Conservation (phyloP, 768 basidiomycete genomes). For the Macrolepiota fuliginosa region DNA sequence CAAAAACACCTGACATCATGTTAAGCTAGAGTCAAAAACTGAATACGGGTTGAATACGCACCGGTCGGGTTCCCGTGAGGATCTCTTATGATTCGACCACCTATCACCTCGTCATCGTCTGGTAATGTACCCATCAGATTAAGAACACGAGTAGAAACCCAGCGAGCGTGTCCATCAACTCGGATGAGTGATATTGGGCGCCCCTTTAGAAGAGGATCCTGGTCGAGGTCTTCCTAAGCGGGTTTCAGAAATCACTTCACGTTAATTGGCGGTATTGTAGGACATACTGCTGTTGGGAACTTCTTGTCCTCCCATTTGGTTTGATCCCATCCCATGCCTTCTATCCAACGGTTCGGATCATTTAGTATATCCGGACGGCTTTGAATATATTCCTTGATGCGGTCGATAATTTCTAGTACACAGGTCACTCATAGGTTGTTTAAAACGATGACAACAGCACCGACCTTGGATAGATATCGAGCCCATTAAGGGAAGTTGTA, state of each 20-base stretch:
- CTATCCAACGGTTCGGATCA: constrained; percentile 65
- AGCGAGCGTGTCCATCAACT: constrained; percentile 82
- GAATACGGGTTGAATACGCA: constrained; percentile 15
- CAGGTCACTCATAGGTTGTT: neutral
- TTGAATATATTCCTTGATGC: constrained; percentile 57
- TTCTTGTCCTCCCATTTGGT: constrained; percentile 62
- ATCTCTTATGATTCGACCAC: constrained; percentile 75
- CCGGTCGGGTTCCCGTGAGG: constrained; percentile 66
- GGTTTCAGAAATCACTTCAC: neutral
- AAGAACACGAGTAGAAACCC: constrained; percentile 80
- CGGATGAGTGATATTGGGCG: constrained; percentile 73
- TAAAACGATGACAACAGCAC: neutral
- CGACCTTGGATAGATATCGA: constrained; percentile 59
- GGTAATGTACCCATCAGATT: constrained; percentile 63
- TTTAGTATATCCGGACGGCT: constrained; percentile 52
- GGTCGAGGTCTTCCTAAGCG: constrained; percentile 66
- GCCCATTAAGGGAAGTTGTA: constrained; percentile 60
- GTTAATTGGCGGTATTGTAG: neutral
- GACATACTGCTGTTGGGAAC: constrained; percentile 72
- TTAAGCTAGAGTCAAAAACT: neutral
- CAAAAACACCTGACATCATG: constrained; percentile 55
- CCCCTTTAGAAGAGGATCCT: constrained; percentile 62
- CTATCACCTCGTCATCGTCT: constrained; percentile 45
- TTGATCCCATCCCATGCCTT: constrained; percentile 95
- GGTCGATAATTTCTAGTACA: constrained; percentile 55